Percentiles rank a stretch among this genome's conserved stretches.
These are phyloP conservation scores for Chloranthus sessilifolius DNA, from an alignment of 164 flowering plant species.

Conservation along the genomic window DNA sequence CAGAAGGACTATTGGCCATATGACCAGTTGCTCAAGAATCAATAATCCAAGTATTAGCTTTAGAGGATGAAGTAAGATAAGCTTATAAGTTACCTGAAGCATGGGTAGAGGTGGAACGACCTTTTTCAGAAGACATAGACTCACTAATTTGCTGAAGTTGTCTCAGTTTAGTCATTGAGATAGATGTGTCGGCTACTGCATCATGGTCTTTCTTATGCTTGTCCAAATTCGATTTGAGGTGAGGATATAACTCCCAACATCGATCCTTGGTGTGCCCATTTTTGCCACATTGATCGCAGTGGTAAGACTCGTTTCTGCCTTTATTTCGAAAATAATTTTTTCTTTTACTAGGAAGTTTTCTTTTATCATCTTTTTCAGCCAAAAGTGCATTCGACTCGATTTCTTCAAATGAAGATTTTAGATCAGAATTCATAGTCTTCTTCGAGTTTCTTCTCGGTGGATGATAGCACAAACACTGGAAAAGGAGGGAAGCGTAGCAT, in stretches of 20 bases:
- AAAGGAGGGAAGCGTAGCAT: constrained; percentile 2
- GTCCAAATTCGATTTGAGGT: constrained; percentile 2
- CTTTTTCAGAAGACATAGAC: neutral
- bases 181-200: neutral
- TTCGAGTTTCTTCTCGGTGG: constrained; percentile 8
- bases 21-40: constrained; percentile 11
- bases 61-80: neutral
- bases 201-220: neutral
- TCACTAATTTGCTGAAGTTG: constrained; percentile 5
- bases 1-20: neutral
- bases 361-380: constrained; percentile 1
- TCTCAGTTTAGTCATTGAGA: constrained; percentile 1
- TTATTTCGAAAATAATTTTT: neutral
- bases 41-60: constrained; percentile 9
- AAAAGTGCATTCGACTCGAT: neutral
- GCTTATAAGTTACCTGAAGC: constrained; percentile 4
- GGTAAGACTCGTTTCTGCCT: constrained; percentile 1
- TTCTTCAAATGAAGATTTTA: neutral
- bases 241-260: constrained; percentile 10
- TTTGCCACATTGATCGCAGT: constrained; percentile 1
- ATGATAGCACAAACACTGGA: constrained; percentile 8
- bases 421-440: constrained; percentile 7
- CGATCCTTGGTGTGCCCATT: constrained; percentile 1
- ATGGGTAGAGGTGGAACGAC: constrained; percentile 1
- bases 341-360: neutral